Conservation (phyloP, 257 asterid species). For the Scutellaria galericulata region DNA sequence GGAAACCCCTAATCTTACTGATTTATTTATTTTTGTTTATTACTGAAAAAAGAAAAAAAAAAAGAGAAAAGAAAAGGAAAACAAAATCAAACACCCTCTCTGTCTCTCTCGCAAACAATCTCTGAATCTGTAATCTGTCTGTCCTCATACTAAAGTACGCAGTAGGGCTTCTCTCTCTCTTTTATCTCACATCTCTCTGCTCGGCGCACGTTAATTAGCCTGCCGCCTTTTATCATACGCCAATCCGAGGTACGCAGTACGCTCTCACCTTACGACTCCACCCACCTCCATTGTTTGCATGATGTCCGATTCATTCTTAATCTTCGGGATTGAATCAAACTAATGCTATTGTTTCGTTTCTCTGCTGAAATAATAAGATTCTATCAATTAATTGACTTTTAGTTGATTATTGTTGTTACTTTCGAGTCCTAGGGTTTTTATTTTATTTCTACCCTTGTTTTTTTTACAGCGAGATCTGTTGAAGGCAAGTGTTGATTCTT, state of each 20-base stretch:
- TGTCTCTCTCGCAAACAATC: constrained; percentile 34
- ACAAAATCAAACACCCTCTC: constrained; percentile 22
- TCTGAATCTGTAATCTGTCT: constrained; percentile 43
- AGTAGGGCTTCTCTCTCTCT: constrained; percentile 61
- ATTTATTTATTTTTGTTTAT: background rate
- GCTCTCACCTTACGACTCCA: constrained; percentile 35
- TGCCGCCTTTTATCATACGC: constrained; percentile 57
- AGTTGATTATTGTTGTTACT: background rate
- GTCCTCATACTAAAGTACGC: constrained; percentile 49
- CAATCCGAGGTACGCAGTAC: constrained; percentile 59
- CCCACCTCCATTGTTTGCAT: constrained; percentile 18
- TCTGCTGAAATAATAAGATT: constrained; percentile 28
- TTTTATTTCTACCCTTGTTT: constrained; percentile 14
- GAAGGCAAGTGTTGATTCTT: constrained; percentile 36
- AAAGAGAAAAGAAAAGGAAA: background rate
- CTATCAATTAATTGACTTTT: background rate
- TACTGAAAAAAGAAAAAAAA: background rate
- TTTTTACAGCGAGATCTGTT: constrained; percentile 52
- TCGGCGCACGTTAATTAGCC: constrained; percentile 56
- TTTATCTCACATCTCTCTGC: constrained; percentile 34
- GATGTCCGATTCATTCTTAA: constrained; percentile 39
- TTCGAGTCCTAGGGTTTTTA: constrained; percentile 41
- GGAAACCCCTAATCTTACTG: background rate
- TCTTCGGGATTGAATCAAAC: constrained; percentile 17
- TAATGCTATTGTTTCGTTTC: background rate